Evolutionary conservation across 345 rosid species (phyloP).

Genomic region (Murraya koenigii): DNA sequence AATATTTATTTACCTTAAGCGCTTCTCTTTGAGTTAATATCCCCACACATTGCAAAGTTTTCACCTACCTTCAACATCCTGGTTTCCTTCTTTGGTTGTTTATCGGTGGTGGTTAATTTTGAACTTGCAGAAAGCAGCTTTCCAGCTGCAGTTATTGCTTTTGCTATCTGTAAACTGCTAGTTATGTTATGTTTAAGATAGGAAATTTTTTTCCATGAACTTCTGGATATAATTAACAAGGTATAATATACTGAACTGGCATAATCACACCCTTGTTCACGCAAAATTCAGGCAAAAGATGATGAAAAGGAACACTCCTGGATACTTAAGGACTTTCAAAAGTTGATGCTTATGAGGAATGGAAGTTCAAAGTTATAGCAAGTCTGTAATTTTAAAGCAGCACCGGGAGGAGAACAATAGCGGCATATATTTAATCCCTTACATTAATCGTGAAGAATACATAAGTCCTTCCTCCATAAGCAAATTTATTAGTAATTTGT

Average conservation of each 20-base stretch:
- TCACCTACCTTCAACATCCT: conserved; percentile 70
- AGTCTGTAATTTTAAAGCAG: background rate
- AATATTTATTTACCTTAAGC: background rate
- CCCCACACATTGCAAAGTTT: background rate
- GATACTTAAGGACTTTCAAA: background rate
- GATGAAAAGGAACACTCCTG: background rate
- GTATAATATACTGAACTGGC: background rate
- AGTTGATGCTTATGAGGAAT: background rate
- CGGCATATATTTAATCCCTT: background rate
- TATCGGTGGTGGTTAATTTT: conserved; percentile 29
- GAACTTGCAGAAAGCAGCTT: conserved; percentile 50
- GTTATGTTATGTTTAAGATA: background rate
- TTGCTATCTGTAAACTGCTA: conserved; percentile 57
- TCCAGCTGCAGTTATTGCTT: conserved; percentile 73
- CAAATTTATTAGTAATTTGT: background rate
- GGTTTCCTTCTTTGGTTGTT: conserved; percentile 40
- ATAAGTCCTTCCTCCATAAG: background rate
- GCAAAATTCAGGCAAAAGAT: background rate
- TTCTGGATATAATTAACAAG: background rate
- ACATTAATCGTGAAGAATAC: background rate
- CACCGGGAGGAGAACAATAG: background rate
- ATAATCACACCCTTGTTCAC: background rate
- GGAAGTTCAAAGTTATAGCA: background rate
- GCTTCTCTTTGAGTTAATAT: background rate
- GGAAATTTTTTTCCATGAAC: background rate